Evolutionary conservation across 768 basidiomycete species (phyloP), one percentile per base, ranked within the genome.

Genomic region (Podaxis sp.): DNA sequence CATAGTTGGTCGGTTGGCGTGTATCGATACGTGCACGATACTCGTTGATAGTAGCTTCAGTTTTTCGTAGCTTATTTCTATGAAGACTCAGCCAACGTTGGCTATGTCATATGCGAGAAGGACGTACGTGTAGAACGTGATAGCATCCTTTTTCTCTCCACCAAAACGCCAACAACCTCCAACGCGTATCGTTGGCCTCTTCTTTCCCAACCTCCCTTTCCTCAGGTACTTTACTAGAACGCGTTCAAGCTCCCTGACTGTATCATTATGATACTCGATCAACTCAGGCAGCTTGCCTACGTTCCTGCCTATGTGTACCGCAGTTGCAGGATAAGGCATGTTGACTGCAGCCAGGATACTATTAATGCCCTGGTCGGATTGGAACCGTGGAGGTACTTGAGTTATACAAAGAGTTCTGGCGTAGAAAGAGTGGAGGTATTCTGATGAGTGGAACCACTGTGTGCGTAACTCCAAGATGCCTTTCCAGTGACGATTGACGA

Each of bases 381-480:
- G 87, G 60, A 80, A 78, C 67, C 84, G 83, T 73, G 81, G 85
- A 17, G 84, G 83, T 11, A 96, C 86, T 62, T 82, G 77, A 11
- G 82, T 90, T 66, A 92, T 80, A 73, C 88, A 84, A 51, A 95
- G 80, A 0, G 92, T 93, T 25, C 94, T 82, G 0, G 91, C 89
- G 68, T 94, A 90, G 74, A 94, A 92, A 5, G 85, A 85, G 55
- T 84, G 79, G 55, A 85, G 79, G 73, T 93, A 94, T 68, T 88
- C 86, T 38, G 85, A 80, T 1, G 86, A 88, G 57, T 82, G 82
- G 76, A 91, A 94, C 87, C 90, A 95, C 43, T 80, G 74, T 58
- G 81, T 77, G 13, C 93, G 85, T 1, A 96, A 80, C 19, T 76
- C 74, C 38, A 93, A 78, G 77, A 94, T 88, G n/a, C 73, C 73